Percentiles rank a stretch among this genome's conserved stretches.
These are phyloP conservation scores for Myxozyma monticola DNA, from an alignment of 805 yeast species.

Conservation along the genomic window DNA sequence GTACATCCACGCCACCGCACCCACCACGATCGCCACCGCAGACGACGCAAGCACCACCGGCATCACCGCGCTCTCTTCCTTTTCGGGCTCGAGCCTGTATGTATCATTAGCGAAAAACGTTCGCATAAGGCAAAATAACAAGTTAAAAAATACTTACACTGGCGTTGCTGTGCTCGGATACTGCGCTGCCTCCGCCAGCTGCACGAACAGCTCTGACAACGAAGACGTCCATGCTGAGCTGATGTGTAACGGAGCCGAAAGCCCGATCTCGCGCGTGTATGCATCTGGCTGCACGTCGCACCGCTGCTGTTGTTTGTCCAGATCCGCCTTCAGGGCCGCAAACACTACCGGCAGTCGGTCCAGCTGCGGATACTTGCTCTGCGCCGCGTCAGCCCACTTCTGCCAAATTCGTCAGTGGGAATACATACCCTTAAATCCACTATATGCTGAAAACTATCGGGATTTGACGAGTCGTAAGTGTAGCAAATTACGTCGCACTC, in stretches of 20 bases:
- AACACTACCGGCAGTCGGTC: constrained; percentile 76
- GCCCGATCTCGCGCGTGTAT: constrained; percentile 61
- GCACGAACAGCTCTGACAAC: constrained; percentile 73
- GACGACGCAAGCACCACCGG: constrained; percentile 65
- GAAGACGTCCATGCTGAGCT: constrained; percentile 90
- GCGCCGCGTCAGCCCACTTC: constrained; percentile 12
- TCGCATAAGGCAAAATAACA: too few species aligned
- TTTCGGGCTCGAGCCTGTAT: constrained; percentile 49
- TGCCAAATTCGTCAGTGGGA: background rate
- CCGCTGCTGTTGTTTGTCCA: constrained; percentile 93
- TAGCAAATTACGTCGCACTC: constrained; percentile 90
- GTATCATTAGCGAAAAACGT: background rate
- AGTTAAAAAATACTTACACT: too few species aligned
- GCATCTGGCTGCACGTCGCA: constrained; percentile 84
- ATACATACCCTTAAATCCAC: constrained; percentile 60
- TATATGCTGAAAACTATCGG: constrained; percentile 85
- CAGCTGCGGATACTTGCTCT: constrained; percentile 52
- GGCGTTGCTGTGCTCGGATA: constrained; percentile 72
- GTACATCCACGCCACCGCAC: constrained; percentile 66
- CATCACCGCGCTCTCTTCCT: constrained; percentile 49
- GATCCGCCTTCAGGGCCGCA: constrained; percentile 92
- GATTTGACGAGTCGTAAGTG: constrained; percentile 92
- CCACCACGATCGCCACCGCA: constrained; percentile 64
- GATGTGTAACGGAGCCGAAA: constrained; percentile 86
- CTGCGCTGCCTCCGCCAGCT: constrained; percentile 83